Base-by-base conservation (phyloP, 2,329 filamentous ascomycete species). In the Aspergillus chevalieri region DNA sequence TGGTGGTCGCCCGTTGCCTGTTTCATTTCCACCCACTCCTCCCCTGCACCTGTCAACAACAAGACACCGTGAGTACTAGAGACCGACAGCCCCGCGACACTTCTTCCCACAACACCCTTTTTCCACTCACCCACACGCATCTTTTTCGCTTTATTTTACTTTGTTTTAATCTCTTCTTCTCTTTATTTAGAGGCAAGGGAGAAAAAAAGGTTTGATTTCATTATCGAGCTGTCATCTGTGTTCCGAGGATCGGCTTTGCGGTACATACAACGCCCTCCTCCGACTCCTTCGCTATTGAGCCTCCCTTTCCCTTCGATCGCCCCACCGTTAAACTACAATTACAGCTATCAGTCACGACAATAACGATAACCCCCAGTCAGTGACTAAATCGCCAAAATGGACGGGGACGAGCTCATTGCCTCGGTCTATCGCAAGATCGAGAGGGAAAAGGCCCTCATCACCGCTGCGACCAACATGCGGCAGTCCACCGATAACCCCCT, bases 401-500 rank as follows among this genome's bases (percentile, higher is more conserved):
- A 75, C 54, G 76, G 75, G 68, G 80, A 84, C 65, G 78, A 82
- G 60, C 77, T 82, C 57, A 79, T 84, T 73, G 83, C 83, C 73
- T 87, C 89, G 71, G 90, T 98, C 75, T 84, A 87, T 75, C 87
- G 85, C 77, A 97, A 98, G 86, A 97, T 98, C 73, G 89, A 96
- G 78, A 85, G 92, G 70, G 93, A 98, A 75, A 92, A 91, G 79
- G 87, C 86, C 64, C 84, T 97, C 66, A 93, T 98, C 78, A 87
- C 87, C 71, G 92, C 89, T 64, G 92, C 92, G 60, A 93, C 89
- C 74, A 83, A 87, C 62, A 95, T 98, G 91, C 87, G 90, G 73
- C 86, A 91, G 74, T 91, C 93, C 71, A 96, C 92, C 61, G 89
- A 89, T 76, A 98, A 98, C 72, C 87, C 91, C 60, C 81, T 84